Conservation (phyloP, 2,329 filamentous ascomycete genomes). For the Ambrosiella beaveri region DNA sequence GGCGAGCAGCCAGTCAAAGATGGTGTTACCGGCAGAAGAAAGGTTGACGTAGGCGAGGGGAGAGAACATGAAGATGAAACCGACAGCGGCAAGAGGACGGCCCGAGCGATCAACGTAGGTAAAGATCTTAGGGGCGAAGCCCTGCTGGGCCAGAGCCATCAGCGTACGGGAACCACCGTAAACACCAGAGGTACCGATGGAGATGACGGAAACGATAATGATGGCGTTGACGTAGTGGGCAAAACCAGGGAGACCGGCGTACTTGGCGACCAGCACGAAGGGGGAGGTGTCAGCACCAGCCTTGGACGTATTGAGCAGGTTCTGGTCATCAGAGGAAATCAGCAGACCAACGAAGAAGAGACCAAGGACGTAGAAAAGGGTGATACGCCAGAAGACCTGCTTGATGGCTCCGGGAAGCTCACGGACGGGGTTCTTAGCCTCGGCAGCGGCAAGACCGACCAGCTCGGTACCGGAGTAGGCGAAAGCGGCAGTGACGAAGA, state of each 20-base stretch:
- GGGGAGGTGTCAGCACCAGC: conserved; percentile 25
- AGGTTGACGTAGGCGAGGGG: conserved; percentile 31
- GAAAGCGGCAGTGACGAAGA: conserved; percentile 55
- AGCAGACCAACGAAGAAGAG: conserved; percentile 32
- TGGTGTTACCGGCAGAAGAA: conserved; percentile 27
- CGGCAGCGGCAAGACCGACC: conserved; percentile 52
- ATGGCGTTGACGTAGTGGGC: conserved; percentile 36
- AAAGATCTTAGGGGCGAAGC: conserved; percentile 36
- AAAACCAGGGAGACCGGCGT: conserved; percentile 30
- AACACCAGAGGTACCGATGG: conserved; percentile 35
- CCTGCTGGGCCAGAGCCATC: conserved; percentile 36
- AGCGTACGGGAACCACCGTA: conserved; percentile 39
- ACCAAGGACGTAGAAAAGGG: conserved; percentile 32
- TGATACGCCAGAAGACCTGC: conserved; percentile 44
- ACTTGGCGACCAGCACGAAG: conserved; percentile 32
- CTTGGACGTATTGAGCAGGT: conserved; percentile 24
- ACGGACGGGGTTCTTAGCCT: conserved; percentile 49
- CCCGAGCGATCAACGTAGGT: conserved; percentile 36
- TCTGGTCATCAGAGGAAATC: conserved; percentile 25
- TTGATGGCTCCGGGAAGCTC: conserved; percentile 64
- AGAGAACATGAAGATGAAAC: conserved; percentile 28
- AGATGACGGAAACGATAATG: conserved; percentile 36
- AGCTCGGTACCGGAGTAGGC: conserved; percentile 51
- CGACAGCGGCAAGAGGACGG: conserved; percentile 31
- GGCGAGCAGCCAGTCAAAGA: conserved; percentile 49